Evolutionary conservation across 2,329 filamentous ascomycete genomes (phyloP).

Genomic region (Mariannaea sp.): DNA sequence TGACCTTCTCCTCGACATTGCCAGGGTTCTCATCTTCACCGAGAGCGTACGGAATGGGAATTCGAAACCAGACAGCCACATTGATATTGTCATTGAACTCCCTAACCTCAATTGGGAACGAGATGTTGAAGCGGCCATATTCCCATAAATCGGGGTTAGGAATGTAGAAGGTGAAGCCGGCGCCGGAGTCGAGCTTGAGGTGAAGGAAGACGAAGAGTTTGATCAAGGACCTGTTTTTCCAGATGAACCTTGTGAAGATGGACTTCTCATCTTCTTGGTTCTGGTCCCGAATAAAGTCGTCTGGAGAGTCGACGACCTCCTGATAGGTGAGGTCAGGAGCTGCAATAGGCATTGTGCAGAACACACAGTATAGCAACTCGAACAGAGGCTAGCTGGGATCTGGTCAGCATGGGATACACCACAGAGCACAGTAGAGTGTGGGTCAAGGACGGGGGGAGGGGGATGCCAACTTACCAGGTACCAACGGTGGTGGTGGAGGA

Average conservation of each 20-base stretch:
- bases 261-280: background rate
- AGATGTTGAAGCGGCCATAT: slow-evolving; percentile 4
- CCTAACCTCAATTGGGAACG: background rate
- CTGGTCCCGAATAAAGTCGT: background rate
- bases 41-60: background rate
- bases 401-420: no score
- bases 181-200: background rate
- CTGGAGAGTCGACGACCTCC: background rate
- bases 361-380: no score
- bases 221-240: background rate
- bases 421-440: no score
- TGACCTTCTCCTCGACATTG: slow-evolving; percentile 5
- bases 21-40: background rate
- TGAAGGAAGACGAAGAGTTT: background rate
- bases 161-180: background rate
- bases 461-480: background rate
- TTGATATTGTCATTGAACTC: rapidly evolving
- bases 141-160: background rate
- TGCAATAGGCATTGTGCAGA: background rate
- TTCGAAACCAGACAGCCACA: background rate
- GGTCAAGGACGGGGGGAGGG: no score
- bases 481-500: background rate
- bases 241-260: background rate
- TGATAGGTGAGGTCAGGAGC: background rate
- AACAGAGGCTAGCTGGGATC: no score